A percentile compares a stretch with the other conserved stretches of the same genome.
These are phyloP conservation scores for Cadophora sp. DNA, from an alignment of 2,329 filamentous ascomycete species.

Conservation along the genomic window DNA sequence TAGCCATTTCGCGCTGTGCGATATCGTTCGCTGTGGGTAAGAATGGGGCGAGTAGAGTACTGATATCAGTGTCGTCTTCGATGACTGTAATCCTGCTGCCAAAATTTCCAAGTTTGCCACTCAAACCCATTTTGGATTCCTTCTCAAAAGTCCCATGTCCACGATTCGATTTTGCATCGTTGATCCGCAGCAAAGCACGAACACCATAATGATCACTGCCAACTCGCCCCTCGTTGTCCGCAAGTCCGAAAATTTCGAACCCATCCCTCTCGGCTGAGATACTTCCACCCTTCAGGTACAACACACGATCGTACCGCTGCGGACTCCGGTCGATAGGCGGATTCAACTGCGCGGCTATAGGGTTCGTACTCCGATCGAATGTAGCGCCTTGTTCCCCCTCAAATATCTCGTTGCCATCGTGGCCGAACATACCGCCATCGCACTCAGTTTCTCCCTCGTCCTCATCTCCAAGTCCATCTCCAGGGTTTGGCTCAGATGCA, in stretches of 20 bases:
- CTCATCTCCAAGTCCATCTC: constrained; percentile 45
- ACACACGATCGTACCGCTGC: constrained; percentile 70
- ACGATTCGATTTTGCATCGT: not conserved
- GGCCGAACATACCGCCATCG: not conserved
- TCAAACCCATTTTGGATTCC: too few species aligned
- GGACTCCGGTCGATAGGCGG: constrained; percentile 59
- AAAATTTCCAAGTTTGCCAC: too few species aligned
- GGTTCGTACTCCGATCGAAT: constrained; percentile 65
- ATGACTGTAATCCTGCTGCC: not conserved
- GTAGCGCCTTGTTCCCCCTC: constrained; percentile 70
- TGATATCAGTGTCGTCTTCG: constrained; percentile 37
- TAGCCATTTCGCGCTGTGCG: constrained; percentile 49
- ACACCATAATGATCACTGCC: constrained; percentile 64
- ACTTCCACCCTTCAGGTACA: constrained; percentile 53
- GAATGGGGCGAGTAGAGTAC: constrained; percentile 46
- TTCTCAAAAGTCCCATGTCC: too few species aligned
- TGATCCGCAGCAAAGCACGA: constrained; percentile 52
- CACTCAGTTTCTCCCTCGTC: too few species aligned
- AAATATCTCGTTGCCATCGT: constrained; percentile 37
- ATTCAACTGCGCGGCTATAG: constrained; percentile 58
- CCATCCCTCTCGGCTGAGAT: constrained; percentile 46
- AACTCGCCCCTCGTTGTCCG: constrained; percentile 36
- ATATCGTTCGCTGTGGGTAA: constrained; percentile 57
- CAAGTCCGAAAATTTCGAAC: constrained; percentile 66
- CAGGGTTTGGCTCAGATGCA: constrained; percentile 24